Percentiles rank a stretch among this genome's conserved stretches.
phyloP scores from a whole-genome alignment of 768 basidiomycete genomes.

The Wakefieldia striispora region DNA sequence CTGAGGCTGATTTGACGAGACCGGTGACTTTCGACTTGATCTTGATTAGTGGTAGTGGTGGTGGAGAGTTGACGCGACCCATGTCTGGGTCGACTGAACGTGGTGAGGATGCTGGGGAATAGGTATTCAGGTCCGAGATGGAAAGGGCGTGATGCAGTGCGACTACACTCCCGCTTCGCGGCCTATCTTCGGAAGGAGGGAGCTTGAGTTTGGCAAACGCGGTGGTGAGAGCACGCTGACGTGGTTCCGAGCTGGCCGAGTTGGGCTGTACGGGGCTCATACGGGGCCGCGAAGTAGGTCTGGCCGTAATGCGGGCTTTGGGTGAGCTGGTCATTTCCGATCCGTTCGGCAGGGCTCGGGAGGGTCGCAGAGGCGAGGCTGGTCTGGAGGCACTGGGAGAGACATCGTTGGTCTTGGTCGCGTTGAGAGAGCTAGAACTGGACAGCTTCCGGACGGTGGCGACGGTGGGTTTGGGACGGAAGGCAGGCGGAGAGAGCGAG shows the following conservation, averaged over 20 bases:
- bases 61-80: slow-evolving; percentile 16
- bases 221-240: slow-evolving; percentile 31
- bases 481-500: slow-evolving; percentile 26
- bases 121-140: slow-evolving; percentile 18
- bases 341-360: slow-evolving; percentile 34
- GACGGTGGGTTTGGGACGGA: slow-evolving; percentile 59
- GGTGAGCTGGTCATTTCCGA: slow-evolving; percentile 24
- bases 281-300: slow-evolving; percentile 30
- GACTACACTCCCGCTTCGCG: slow-evolving; percentile 29
- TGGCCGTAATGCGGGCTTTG: slow-evolving; percentile 27
- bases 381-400: slow-evolving; percentile 43
- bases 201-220: slow-evolving; percentile 23
- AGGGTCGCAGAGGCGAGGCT: slow-evolving; percentile 37
- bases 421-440: slow-evolving; percentile 20
- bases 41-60: slow-evolving; percentile 29
- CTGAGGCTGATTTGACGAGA: slow-evolving; percentile 36
- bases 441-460: slow-evolving; percentile 37
- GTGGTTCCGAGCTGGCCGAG: slow-evolving; percentile 21
- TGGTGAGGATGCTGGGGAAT: slow-evolving; percentile 11
- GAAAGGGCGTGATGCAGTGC: slow-evolving; percentile 27
- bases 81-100: slow-evolving; percentile 16
- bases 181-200: slow-evolving; percentile 33
- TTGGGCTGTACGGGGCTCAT: slow-evolving; percentile 7
- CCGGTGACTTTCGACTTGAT: slow-evolving; percentile 65
- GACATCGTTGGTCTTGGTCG: slow-evolving; percentile 23